Evolutionary conservation across 2,329 filamentous ascomycete genomes (phyloP).

Genomic region (Hymenoscyphus occultus): DNA sequence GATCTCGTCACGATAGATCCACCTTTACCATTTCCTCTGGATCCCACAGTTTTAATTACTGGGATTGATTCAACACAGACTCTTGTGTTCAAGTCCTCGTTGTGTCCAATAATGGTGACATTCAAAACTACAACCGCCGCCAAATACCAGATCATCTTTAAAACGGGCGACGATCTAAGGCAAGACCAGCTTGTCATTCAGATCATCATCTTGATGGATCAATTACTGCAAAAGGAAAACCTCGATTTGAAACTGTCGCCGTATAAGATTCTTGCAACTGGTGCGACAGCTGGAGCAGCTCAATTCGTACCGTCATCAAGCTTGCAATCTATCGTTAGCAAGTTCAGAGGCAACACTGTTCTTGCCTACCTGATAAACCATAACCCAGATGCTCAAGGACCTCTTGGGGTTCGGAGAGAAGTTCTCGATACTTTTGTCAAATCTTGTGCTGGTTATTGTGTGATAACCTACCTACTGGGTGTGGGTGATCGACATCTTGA

Average conservation of each 20-base stretch:
- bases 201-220: slow-evolving; percentile 97
- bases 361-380: slow-evolving; percentile 84
- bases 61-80: slow-evolving; percentile 82
- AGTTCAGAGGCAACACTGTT: slow-evolving; percentile 71
- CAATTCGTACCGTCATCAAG: slow-evolving; percentile 89
- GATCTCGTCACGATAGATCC: slow-evolving; percentile 81
- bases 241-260: slow-evolving; percentile 91
- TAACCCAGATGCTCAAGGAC: slow-evolving; percentile 79
- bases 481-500: slow-evolving; percentile 95
- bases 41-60: slow-evolving; percentile 75
- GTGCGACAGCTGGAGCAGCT: slow-evolving; percentile 81
- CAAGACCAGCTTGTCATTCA: slow-evolving; percentile 97
- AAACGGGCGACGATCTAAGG: slow-evolving; percentile 91
- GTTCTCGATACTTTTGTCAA: slow-evolving; percentile 93
- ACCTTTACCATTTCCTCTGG: slow-evolving; percentile 81
- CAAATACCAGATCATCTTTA: slow-evolving; percentile 93
- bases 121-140: slow-evolving; percentile 77
- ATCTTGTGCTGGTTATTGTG: slow-evolving; percentile 95
- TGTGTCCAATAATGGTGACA: slow-evolving; percentile 86
- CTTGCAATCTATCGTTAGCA: slow-evolving; percentile 77
- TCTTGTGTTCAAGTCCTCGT: slow-evolving; percentile 90
- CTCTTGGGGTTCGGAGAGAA: slow-evolving; percentile 84
- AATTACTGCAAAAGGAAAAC: slow-evolving; percentile 91
- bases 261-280: slow-evolving; percentile 94
- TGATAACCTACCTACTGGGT: slow-evolving; percentile 95